Evolutionary conservation across 2,329 filamentous ascomycete genomes (phyloP).

Genomic region (Diaporthe amygdali): DNA sequence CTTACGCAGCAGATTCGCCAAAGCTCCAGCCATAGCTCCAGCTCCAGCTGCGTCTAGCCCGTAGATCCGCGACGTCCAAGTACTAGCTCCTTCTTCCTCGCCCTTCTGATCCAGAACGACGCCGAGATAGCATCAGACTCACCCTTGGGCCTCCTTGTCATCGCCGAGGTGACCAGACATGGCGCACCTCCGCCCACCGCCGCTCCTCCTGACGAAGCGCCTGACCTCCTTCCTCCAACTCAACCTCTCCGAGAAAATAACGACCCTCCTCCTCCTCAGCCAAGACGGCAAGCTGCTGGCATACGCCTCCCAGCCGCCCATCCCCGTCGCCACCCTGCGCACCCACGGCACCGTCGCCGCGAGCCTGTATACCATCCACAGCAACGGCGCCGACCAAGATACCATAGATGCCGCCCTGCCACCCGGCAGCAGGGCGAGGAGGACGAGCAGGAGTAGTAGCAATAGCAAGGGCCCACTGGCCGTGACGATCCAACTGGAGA

Average conservation of each 20-base stretch:
- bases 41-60: background rate
- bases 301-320: conserved; percentile 54
- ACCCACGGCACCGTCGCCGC: conserved; percentile 69
- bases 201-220: conserved; percentile 69
- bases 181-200: conserved; percentile 42
- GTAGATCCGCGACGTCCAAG: background rate
- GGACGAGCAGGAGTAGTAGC: conserved; percentile 21
- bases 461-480: conserved; percentile 30
- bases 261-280: conserved; percentile 65
- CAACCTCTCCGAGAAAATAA: conserved; percentile 62
- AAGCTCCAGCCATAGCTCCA: background rate
- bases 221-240: conserved; percentile 66
- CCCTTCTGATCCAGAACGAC: background rate
- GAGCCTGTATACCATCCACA: conserved; percentile 65
- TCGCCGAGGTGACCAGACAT: conserved; percentile 1
- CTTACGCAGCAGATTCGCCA: background rate
- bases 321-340: conserved; percentile 62
- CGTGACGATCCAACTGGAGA: conserved; percentile 63
- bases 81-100: background rate
- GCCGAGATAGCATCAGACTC: background rate
- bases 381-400: conserved; percentile 47
- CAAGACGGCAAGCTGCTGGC: conserved; percentile 68
- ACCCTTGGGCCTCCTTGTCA: background rate
- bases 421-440: conserved; percentile 26
- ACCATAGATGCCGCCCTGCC: conserved; percentile 38